These are phyloP conservation scores for Chaetomium sp. DNA, from an alignment of 2,329 filamentous ascomycete genomes.

Conservation along the genomic window DNA sequence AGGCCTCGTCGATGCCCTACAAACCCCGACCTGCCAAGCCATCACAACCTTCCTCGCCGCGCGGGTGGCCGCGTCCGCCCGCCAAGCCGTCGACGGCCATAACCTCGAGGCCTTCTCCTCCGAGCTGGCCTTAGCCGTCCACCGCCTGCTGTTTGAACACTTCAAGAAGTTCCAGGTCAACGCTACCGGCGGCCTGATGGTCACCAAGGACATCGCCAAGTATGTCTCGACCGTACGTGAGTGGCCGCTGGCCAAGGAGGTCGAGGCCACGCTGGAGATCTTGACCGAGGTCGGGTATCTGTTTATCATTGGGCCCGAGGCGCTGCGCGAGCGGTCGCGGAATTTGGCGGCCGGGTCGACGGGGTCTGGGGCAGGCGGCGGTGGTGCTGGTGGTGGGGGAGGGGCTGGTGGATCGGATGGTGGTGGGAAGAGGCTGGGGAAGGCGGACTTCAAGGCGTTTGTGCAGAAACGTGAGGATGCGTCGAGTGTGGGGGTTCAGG, in stretches of 20 bases:
- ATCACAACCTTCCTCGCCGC: constrained; percentile 71
- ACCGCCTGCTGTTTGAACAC: constrained; percentile 77
- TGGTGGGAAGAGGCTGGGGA: constrained; percentile 46
- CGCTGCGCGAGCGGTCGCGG: constrained; percentile 62
- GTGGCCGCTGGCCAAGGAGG: constrained; percentile 69
- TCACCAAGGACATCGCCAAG: constrained; percentile 91
- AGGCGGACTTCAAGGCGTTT: constrained; percentile 74
- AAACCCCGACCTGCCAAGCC: constrained; percentile 77
- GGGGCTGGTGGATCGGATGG: too few species aligned
- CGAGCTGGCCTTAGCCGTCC: constrained; percentile 75
- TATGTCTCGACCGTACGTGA: constrained; percentile 81
- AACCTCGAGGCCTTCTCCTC: constrained; percentile 78
- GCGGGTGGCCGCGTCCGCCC: constrained; percentile 55
- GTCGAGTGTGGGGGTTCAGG: constrained; percentile 72
- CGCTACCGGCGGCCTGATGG: constrained; percentile 87
- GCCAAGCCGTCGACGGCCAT: constrained; percentile 68
- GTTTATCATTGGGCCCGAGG: constrained; percentile 86
- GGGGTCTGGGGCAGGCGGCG: constrained; percentile 19
- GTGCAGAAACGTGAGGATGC: constrained; percentile 81
- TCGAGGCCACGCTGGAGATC: constrained; percentile 68
- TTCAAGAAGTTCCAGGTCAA: constrained; percentile 93
- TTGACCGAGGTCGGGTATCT: constrained; percentile 89
- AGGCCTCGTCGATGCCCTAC: constrained; percentile 61
- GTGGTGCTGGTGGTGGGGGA: constrained; percentile 13
- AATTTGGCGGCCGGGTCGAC: constrained; percentile 41